Evolutionary conservation across 2,329 filamentous ascomycete species (phyloP), one percentile per base, ranked within the genome.

Genomic region (Ophiosphaerella korrae): DNA sequence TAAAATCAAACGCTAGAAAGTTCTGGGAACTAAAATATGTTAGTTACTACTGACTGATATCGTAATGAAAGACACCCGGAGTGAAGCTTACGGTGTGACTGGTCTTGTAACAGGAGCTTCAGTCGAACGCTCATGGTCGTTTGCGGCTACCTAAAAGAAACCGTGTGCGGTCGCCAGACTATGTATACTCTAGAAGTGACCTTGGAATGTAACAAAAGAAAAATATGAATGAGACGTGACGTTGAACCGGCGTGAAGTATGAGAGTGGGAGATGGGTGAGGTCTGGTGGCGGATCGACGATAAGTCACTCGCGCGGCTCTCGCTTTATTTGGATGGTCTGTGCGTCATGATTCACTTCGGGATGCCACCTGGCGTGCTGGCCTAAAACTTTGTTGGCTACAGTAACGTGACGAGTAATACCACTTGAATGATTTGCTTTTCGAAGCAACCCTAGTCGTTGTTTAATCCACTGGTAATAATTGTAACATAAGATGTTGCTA

Each of bases 111-210:
- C 56, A 67, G 57, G 65, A 51, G 57, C 63, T 65, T 64, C 45
- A 61, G 36, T 64, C 55, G 62, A 61, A 58, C 51, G 57, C 62
- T 58, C 69, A 72, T 72, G 58, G 49, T 72, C 62, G 42, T 64
- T 59, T 40, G 55, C 32, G 48, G 45, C 49, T 46, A 41, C 35
- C 48, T 45, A 49, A 8, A 34, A 46, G 37, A 50, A 52, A 37
- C 38, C 32, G 32, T 40, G 35, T 38, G 36, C 21, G 32, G 52
- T 60, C 48, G 45, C 55, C 50, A 45, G 45, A 41, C 55, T 58
- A 23, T 45, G 16, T 44, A 18, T 53, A 45, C 45, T 48, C 13
- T 34, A 38, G 45, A 53, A 46, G 52, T 37, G 37, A 3, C 6
- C 26, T 29, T 29, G 6, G 26, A 29, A 29, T 29, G 33, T 40